These are phyloP conservation scores for Crucihimalaya himalaica DNA, from an alignment of 345 rosid genomes.

Conservation along the genomic window DNA sequence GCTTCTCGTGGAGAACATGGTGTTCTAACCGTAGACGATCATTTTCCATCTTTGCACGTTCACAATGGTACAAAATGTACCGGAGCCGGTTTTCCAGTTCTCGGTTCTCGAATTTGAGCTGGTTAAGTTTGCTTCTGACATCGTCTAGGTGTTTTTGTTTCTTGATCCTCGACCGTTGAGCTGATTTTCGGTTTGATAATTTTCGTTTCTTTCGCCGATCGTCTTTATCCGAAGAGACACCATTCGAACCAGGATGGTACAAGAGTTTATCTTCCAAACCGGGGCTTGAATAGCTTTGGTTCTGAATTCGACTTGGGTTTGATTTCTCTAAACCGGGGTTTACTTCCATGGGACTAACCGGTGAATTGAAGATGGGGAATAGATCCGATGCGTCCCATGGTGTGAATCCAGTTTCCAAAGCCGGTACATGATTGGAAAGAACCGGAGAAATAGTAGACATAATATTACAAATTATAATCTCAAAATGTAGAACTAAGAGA, in stretches of 20 bases:
- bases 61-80: conserved; percentile 46
- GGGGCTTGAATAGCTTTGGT: conserved; percentile 39
- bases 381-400: conserved; percentile 58
- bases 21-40: conserved; percentile 62
- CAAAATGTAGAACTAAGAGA: conserved; percentile 29
- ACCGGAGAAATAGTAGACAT: conserved; percentile 51
- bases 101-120: conserved; percentile 62
- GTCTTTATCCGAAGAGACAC: conserved; percentile 35
- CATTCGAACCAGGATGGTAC: conserved; percentile 22
- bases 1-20: conserved; percentile 52
- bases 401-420: conserved; percentile 50
- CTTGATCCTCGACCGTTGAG: conserved; percentile 82
- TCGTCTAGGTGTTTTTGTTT: conserved; percentile 79
- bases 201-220: conserved; percentile 69
- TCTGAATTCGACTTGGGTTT: conserved; percentile 39
- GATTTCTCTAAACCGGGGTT: conserved; percentile 43
- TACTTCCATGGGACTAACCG: conserved; percentile 35
- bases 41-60: conserved; percentile 51
- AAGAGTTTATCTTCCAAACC: conserved; percentile 39
- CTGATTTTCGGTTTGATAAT: conserved; percentile 89
- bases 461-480: conserved; percentile 45
- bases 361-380: conserved; percentile 42
- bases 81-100: conserved; percentile 59
- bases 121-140: conserved; percentile 65
- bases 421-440: conserved; percentile 40